Evolutionary conservation across 2,329 filamentous ascomycete genomes (phyloP), one percentile per base, ranked within the genome.

Genomic region (Botryotinia narcissicola): DNA sequence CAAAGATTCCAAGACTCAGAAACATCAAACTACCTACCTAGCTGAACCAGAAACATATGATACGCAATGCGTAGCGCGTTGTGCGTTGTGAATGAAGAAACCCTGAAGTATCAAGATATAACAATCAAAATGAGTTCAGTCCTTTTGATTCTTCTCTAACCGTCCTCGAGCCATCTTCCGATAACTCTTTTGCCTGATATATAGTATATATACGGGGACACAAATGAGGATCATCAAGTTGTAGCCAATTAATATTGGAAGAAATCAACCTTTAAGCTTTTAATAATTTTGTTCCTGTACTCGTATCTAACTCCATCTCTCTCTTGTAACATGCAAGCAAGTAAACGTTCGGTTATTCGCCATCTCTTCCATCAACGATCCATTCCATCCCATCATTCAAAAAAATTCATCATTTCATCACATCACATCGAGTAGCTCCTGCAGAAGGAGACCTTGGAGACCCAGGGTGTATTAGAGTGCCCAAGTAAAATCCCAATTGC

Each of bases 211-310:
- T 32, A 59, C 40, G 67, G 54, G 37, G 70, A 71, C 44, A 57
- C 54, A 66, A 71, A 71, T 59, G 46, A 71, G 20, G 44, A 71
- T 64, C 44, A 71, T 71, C 60, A 25, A 42, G 25, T 32, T 54
- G 35, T 46, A 71, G 60, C 37, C 60, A 67, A 59, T 67, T 59
- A 54, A 57, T 46, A 14, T 72, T 18, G 8, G 20, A 29, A 8
- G 51, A 57, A 54, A 66, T 67, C 60, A 46, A 54, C 44, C n/a
- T 35, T 57, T 66, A 9, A 20, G 40, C 44, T 61, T 67, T 57
- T 29, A n/a, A 54, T 32, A 57, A 25, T 54, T 40, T 67, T 72
- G 64, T 37, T 48, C 32, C 40, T 71, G 57, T 54, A 44, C 40
- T 71, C 35, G 46, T 71, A 59, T 46, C 51, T 57, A 57, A 57